phyloP scores from a whole-genome alignment of 345 rosid genomes.

The Schrenkiella parvula region DNA sequence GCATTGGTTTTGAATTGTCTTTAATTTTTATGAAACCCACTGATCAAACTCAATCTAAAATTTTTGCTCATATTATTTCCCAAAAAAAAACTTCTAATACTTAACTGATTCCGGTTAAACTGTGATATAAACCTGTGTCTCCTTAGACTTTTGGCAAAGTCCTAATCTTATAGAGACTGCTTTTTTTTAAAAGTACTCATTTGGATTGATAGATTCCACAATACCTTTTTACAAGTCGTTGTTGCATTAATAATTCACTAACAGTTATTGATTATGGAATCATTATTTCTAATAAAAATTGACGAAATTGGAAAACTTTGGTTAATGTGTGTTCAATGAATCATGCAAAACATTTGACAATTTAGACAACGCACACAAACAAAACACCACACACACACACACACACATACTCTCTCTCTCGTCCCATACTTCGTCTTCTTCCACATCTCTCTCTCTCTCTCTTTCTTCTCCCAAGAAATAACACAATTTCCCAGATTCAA shows the following conservation, averaged over 20 bases:
- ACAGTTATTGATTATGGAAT: not conserved
- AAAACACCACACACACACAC: constrained; percentile 1
- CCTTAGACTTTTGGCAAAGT: constrained; percentile 1
- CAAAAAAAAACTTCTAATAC: not conserved
- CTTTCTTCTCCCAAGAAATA: constrained; percentile 21
- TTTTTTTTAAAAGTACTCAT: not conserved
- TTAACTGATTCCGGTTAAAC: not conserved
- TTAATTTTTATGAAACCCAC: not conserved
- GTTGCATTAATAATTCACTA: constrained; percentile 5
- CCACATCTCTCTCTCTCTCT: constrained; percentile 12
- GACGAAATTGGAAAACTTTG: not conserved
- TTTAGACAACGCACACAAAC: constrained; percentile 19
- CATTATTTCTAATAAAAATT: not conserved
- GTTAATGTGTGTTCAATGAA: constrained; percentile 23
- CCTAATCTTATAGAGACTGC: not conserved
- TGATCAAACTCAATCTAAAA: not conserved
- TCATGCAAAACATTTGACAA: not conserved
- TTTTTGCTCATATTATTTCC: not conserved
- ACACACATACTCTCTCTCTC: constrained; percentile 7
- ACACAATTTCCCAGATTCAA: constrained; percentile 33
- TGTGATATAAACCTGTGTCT: not conserved
- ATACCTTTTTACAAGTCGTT: constrained; percentile 12
- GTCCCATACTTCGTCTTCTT: constrained; percentile 1
- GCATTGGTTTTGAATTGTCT: not conserved
- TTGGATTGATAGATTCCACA: not conserved